These are phyloP conservation scores for Ampelocalamus luodianensis DNA, from an alignment of 176 grass and related monocot genomes.

Conservation along the genomic window DNA sequence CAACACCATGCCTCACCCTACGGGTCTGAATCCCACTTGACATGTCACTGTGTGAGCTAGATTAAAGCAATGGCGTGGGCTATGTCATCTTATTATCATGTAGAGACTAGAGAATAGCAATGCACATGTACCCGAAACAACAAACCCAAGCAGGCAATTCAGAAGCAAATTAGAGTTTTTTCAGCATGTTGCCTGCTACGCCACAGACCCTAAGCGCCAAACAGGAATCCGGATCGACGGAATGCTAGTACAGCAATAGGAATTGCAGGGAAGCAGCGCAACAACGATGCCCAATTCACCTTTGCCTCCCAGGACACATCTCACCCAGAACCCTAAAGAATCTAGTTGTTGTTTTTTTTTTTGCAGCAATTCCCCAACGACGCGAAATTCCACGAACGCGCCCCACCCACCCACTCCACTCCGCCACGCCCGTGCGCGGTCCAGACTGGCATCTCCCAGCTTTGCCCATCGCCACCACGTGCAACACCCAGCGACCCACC, in stretches of 20 bases:
- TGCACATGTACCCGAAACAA: neutral
- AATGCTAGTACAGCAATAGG: neutral
- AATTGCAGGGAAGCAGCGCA: neutral
- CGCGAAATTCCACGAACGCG: conserved; percentile 20
- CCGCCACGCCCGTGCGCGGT: conserved; percentile 39
- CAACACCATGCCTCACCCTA: neutral
- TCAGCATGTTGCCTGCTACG: neutral
- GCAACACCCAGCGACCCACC: conserved; percentile 29
- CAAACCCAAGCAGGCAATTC: neutral
- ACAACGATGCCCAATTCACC: conserved; percentile 16
- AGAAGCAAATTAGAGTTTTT: neutral
- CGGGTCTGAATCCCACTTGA: neutral
- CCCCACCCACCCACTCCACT: neutral
- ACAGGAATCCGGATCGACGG: neutral
- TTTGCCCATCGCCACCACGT: conserved; percentile 43
- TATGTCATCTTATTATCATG: neutral
- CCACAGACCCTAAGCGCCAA: neutral
- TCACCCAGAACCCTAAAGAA: neutral
- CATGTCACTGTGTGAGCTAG: neutral
- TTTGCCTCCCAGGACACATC: neutral
- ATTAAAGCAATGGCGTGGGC: neutral
- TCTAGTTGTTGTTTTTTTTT: neutral
- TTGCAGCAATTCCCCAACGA: neutral
- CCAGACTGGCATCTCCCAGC: conserved; percentile 59
- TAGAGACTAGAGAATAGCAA: neutral